Evolutionary conservation across 257 asterid genomes (phyloP), one percentile per base, ranked within the genome.

Genomic region (Primulina tabacum): DNA sequence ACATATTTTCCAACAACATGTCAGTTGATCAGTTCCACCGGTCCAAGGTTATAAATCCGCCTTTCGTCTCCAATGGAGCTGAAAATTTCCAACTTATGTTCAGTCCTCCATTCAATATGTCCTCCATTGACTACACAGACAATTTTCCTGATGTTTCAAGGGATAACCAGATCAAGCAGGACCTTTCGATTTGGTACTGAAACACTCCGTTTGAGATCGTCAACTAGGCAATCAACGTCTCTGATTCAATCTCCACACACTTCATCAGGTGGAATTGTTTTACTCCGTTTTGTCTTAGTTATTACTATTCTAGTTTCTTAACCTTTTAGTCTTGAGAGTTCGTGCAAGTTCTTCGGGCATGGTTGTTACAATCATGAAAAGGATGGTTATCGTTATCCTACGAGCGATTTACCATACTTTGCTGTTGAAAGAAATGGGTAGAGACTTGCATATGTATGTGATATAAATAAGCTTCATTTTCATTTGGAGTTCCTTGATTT

Each of bases 111-210:
- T 85, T 84, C 75, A 79, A 80, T 61, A 16, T 85, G 6, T 61
- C 79, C 0, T 30, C 90, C 6, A 61, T 78, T 3, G 92, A 90
- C 63, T 90, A 71, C 8, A 8, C 72, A 0, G 96, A 74, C 3
- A 77, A 73, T 24, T 73, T 86, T 29, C 72, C 80, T 2, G 87
- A 79, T 10, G 80, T 16, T 50, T 50, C 78, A 1, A 83, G 78
- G 73, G 89, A 81, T 24, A 75, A 78, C 70, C 5, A 72, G 60
- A 63, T 79, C 10, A 88, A 85, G 75, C 88, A 81, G 65, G 88
- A 90, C 60, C 72, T 50, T 30, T n/a, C 87, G 0, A 72, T 81
- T 33, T 90, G 97, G 97, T 90, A 72, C 80, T 86, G 73, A 50
- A 50, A 50, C 56, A 16, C 20, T 50, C 24, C 56, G 7, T 50